These are phyloP conservation scores for Amanita polypyramis DNA, from an alignment of 768 basidiomycete genomes.

Conservation along the genomic window DNA sequence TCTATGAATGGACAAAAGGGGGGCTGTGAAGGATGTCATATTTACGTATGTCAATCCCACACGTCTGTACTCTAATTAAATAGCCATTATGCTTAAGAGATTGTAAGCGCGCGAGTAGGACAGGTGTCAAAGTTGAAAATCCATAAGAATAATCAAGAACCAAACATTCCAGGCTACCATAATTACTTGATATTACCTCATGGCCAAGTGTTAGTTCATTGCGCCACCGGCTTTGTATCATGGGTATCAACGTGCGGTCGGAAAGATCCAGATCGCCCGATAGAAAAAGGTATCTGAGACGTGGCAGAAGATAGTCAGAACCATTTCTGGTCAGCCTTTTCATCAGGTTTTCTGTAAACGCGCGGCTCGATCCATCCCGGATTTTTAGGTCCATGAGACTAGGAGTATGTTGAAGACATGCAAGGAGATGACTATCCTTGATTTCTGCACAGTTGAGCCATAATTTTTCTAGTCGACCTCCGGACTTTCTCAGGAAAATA, in stretches of 20 bases:
- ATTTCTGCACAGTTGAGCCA: neutral
- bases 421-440: neutral
- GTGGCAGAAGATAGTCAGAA: neutral
- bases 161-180: neutral
- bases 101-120: neutral
- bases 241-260: neutral
- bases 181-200: neutral
- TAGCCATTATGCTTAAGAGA: neutral
- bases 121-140: neutral
- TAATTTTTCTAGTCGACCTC: neutral
- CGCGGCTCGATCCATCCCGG: neutral
- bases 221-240: conserved; percentile 1
- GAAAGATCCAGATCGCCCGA: neutral
- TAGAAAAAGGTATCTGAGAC: neutral
- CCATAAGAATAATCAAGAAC: neutral
- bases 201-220: neutral
- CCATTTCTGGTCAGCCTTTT: neutral
- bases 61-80: neutral
- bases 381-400: neutral
- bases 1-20: neutral
- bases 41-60: neutral
- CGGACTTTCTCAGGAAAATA: neutral
- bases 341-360: neutral
- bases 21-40: neutral
- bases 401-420: neutral